Percentiles rank a stretch among this genome's conserved stretches.
Conservation (phyloP, 805 yeast genomes). For the Priceomyces castillae region DNA sequence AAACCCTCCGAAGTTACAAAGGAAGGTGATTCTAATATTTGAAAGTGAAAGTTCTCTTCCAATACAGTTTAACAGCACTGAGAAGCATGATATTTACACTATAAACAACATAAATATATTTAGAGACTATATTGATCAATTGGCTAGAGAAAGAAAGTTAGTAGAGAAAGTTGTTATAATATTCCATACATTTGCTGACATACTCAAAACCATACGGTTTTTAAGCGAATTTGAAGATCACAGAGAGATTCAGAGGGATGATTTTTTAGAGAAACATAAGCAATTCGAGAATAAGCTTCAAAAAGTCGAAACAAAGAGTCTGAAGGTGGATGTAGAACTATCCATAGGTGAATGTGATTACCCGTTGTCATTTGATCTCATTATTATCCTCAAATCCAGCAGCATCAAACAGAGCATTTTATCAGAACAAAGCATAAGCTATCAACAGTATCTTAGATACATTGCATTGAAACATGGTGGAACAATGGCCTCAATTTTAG, state of each 20-base stretch:
- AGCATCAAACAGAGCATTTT: constrained; percentile 16
- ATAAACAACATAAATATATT: constrained; percentile 14
- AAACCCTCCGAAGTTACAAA: not conserved
- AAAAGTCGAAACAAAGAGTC: not conserved
- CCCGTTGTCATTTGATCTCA: constrained; percentile 13
- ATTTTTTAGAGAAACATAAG: not conserved
- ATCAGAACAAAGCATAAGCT: constrained; percentile 17
- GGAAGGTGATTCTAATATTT: constrained; percentile 2
- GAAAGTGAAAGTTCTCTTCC: constrained; percentile 8
- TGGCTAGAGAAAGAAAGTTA: constrained; percentile 4
- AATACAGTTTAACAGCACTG: constrained; percentile 10
- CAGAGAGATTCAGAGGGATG: not conserved
- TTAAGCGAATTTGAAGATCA: not conserved
- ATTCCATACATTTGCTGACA: constrained; percentile 9
- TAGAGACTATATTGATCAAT: constrained; percentile 8
- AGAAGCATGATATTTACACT: constrained; percentile 13
- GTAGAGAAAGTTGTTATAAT: constrained; percentile 9
- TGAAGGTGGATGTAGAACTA: not conserved
- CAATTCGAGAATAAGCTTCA: not conserved
- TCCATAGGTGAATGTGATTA: not conserved
- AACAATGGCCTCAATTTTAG: constrained; percentile 13
- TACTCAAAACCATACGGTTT: constrained; percentile 10
- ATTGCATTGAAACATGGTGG: constrained; percentile 32
- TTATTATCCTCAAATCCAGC: constrained; percentile 16
- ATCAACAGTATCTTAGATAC: constrained; percentile 38